phyloP scores from a whole-genome alignment of 2,329 filamentous ascomycete species.

The Amauroascus verrucosus region DNA sequence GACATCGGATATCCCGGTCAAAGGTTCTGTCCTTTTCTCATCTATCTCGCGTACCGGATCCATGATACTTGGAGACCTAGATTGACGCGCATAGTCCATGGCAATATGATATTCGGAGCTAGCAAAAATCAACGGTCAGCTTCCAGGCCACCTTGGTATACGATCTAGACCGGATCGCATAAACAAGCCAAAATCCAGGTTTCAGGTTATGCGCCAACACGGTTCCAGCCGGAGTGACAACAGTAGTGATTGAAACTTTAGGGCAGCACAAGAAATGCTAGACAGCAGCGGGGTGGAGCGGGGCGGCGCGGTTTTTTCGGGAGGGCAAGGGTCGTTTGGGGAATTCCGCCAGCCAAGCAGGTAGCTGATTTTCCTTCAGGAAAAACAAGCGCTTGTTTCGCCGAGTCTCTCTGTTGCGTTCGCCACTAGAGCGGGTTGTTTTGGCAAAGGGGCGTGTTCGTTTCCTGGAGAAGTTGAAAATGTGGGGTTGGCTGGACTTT shows the following conservation, averaged over 20 bases:
- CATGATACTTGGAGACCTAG: not conserved
- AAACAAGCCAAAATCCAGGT: not conserved
- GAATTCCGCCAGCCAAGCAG: not conserved
- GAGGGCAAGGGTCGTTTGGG: not conserved
- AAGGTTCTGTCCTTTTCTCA: not conserved
- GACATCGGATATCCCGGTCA: not conserved
- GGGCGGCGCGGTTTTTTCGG: not conserved
- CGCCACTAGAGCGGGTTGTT: not conserved
- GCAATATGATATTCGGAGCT: not conserved
- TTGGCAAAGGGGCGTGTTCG: not conserved
- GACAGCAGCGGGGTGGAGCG: not conserved
- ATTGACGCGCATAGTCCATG: not conserved
- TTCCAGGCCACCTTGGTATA: not conserved
- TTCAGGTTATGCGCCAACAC: not conserved
- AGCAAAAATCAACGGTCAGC: not conserved
- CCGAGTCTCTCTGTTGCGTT: not conserved
- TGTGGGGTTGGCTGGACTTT: not conserved
- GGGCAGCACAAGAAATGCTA: not conserved
- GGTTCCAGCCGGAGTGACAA: not conserved
- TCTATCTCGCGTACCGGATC: not conserved
- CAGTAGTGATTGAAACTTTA: not conserved
- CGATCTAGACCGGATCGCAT: not conserved
- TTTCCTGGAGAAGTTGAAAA: not conserved
- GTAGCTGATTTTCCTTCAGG: not conserved
- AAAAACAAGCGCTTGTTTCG: not conserved